A percentile compares a stretch with the other conserved stretches of the same genome.
Conservation (phyloP, 768 basidiomycete genomes). For the Termitomyces sp. region DNA sequence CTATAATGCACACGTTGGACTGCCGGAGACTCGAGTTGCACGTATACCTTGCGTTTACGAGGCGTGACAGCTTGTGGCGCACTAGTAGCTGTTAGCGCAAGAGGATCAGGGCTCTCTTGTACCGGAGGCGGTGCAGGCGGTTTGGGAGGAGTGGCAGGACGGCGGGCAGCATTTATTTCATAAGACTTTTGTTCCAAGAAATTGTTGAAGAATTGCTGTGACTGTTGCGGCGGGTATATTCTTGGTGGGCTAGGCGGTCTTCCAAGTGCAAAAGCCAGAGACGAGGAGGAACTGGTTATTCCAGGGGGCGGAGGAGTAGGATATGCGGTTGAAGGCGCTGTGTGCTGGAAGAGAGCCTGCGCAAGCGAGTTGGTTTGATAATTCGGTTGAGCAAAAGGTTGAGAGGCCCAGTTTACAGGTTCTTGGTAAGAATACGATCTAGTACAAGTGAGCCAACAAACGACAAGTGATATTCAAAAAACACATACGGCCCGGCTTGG, state of each 20-base stretch:
- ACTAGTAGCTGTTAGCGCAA: constrained; percentile 35
- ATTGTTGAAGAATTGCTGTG: constrained; percentile 58
- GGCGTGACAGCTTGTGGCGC: constrained; percentile 43
- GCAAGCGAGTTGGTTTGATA: constrained; percentile 58
- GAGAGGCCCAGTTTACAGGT: constrained; percentile 38
- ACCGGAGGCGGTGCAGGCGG: constrained; percentile 15
- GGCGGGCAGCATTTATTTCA: constrained; percentile 30
- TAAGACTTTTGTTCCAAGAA: constrained; percentile 57
- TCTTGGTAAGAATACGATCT: constrained; percentile 41
- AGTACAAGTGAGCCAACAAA: constrained; percentile 11
- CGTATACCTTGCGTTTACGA: constrained; percentile 65
- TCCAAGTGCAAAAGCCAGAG: constrained; percentile 72
- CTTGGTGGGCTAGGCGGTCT: constrained; percentile 24
- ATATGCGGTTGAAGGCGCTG: constrained; percentile 58
- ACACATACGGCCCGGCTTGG: constrained; percentile 46
- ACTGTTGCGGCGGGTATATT: constrained; percentile 53
- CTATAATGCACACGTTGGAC: constrained; percentile 50
- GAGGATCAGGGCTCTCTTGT: constrained; percentile 54
- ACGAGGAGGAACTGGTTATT: constrained; percentile 65
- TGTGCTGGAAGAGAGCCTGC: constrained; percentile 61
- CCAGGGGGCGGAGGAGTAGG: constrained; percentile 70
- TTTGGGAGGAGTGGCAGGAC: constrained; percentile 20
- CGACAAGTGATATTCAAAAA: constrained; percentile 10
- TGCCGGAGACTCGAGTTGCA: constrained; percentile 57
- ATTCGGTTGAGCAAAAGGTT: constrained; percentile 38